Evolutionary conservation across 2,329 filamentous ascomycete genomes (phyloP).

Genomic region (Scedosporium minutisporum): DNA sequence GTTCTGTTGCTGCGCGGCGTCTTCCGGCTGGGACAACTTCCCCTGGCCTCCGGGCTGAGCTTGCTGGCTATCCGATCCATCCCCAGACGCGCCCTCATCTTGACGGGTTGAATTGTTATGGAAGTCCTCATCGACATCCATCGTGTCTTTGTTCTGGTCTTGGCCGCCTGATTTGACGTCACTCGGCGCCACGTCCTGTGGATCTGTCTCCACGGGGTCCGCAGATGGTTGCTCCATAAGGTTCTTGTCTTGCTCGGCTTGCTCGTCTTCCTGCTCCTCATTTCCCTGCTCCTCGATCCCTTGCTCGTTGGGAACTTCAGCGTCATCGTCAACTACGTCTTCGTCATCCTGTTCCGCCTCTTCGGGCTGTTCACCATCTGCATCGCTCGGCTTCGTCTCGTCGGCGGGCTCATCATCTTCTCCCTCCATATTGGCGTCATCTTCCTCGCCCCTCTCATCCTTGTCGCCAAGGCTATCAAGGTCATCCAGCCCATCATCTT

Average conservation of each 20-base stretch:
- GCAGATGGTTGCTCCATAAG: conserved; percentile 23
- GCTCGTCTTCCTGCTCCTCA: conserved; percentile 39
- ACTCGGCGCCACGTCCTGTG: conserved; percentile 54
- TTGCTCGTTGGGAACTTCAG: conserved; percentile 18
- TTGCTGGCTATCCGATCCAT: conserved; percentile 54
- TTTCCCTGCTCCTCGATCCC: conserved; percentile 21
- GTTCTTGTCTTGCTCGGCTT: conserved; percentile 36
- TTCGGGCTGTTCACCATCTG: conserved; percentile 19
- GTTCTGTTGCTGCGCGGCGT: conserved; percentile 30
- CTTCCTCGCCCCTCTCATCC: conserved; percentile 48
- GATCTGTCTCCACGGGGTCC: conserved; percentile 37
- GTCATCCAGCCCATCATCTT: conserved; percentile 48
- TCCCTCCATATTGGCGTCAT: conserved; percentile 30
- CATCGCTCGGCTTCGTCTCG: conserved; percentile 20
- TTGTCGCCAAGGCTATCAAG: conserved; percentile 48
- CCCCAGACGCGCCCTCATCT: conserved; percentile 57
- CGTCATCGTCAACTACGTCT: conserved; percentile 10
- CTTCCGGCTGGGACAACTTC: conserved; percentile 36
- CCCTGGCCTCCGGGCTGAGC: conserved; percentile 56
- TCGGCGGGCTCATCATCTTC: conserved; percentile 41
- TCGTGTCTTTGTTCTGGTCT: conserved; percentile 25
- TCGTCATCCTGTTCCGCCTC: conserved; percentile 7
- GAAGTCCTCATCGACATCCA: conserved; percentile 52
- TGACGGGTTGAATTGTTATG: conserved; percentile 52
- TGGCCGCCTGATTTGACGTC: conserved; percentile 51